Base-by-base conservation (phyloP, 345 rosid genomes). In the Anastatica hierochuntica region DNA sequence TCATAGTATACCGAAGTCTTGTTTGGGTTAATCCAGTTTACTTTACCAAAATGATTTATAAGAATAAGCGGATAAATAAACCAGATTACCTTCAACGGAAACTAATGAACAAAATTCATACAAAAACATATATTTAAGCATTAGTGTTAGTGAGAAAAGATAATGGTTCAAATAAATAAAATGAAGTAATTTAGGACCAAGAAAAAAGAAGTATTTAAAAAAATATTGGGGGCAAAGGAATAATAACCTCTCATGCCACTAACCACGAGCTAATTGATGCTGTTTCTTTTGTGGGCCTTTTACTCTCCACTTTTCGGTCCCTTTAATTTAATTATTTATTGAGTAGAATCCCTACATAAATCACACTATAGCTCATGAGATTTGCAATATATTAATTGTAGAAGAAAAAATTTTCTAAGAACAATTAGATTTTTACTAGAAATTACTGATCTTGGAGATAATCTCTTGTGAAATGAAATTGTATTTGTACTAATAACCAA, bases 211-310 rank as follows among this genome's bases (percentile, higher is more conserved):
- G 7, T 27, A 5, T 27, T 53, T 70, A 39, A 49, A 13, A 50
- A 49, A 63, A 38, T 10, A 59, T 42, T 40, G 53, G 39, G 40
- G 20, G 24, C 14, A 23, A 40, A 34, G 74, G 74, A 72, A 79
- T 81, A 70, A 84, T 84, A 75, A 77, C 79, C 63, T 67, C 76
- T 57, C 64, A 62, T 62, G 51, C 38, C 72, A 71, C 70, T 63
- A 58, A 71, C 81, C 75, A 63, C 72, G 62, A 49, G 56, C 72
- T 72, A 72, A 72, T 69, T 65, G 77, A 81, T 74, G 67, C 50
- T 73, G 70, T 72, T 77, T 63, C 71, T 68, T 63, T 56, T 55
- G 94, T 77, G 86, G 89, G 78, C 74, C 88, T 52, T 60, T 60
- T 48, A 44, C 52, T 26, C 49, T 43, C 68, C 69, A 58, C 50